Conservation (phyloP, 345 rosid species). For the Reutealis trisperma region DNA sequence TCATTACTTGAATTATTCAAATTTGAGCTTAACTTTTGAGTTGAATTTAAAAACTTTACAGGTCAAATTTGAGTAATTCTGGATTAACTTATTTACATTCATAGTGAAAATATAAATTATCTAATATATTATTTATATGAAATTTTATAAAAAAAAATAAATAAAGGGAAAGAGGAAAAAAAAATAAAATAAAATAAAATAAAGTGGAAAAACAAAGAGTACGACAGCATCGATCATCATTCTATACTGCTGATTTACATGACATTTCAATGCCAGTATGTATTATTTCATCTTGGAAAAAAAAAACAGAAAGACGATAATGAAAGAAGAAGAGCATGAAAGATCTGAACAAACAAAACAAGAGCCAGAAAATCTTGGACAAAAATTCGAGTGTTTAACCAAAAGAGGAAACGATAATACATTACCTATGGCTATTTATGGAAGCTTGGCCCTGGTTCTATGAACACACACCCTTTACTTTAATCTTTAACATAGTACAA, state of each 20-base stretch:
- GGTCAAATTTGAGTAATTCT: too few species aligned
- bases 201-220: neutral
- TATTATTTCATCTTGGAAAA: neutral
- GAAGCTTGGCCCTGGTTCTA: neutral
- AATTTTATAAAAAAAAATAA: too few species aligned
- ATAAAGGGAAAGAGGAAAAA: too few species aligned
- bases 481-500: too few species aligned
- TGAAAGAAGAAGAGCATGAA: neutral
- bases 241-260: neutral
- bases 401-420: neutral
- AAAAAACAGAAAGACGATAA: neutral
- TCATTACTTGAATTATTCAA: too few species aligned
- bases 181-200: neutral
- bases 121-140: too few species aligned
- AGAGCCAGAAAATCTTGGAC: neutral
- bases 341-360: neutral
- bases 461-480: neutral
- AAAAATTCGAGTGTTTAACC: constrained; percentile 8
- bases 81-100: too few species aligned
- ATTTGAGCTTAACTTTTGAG: too few species aligned
- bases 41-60: too few species aligned
- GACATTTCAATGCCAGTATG: neutral
- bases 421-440: neutral
- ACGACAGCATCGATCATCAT: neutral
- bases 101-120: too few species aligned